Evolutionary conservation across 495 filamentous ascomycete genomes (phyloP).

Genomic region (Tetracladium marchalianum): DNA sequence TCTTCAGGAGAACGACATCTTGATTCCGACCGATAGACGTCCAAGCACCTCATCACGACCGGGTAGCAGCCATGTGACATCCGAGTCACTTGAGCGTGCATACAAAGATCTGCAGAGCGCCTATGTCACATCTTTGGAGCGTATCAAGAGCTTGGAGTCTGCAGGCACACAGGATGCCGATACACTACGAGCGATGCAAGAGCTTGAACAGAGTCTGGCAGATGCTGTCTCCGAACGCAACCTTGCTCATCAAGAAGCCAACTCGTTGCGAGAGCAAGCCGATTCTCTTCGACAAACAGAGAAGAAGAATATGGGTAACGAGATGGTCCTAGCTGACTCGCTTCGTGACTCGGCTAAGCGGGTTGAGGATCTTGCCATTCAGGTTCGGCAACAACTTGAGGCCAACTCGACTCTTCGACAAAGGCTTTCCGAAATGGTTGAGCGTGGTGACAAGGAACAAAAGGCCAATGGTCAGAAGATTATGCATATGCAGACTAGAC

Average conservation of each 20-base stretch:
- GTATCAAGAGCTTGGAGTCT: conserved; percentile 44
- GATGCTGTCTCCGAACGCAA: conserved; percentile 65
- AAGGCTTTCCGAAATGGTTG: conserved; percentile 78
- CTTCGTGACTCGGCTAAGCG: conserved; percentile 61
- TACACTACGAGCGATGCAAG: conserved; percentile 46
- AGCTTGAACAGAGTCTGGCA: conserved; percentile 53
- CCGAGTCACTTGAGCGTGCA: conserved; percentile 65
- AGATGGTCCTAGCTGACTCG: conserved; percentile 51
- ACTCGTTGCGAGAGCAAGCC: conserved; percentile 48
- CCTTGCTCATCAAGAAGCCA: conserved; percentile 49
- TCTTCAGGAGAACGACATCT: conserved; percentile 79
- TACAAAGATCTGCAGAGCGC: conserved; percentile 67
- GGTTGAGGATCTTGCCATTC: conserved; percentile 62
- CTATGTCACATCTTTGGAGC: conserved; percentile 41
- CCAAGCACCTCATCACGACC: conserved; percentile 25
- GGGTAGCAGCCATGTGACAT: conserved; percentile 37
- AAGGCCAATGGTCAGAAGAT: conserved; percentile 69
- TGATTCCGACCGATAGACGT: conserved; percentile 38
- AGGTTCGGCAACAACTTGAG: conserved; percentile 69
- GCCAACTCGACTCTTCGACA: conserved; percentile 64
- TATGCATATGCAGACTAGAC: conserved; percentile 66
- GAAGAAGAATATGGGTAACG: conserved; percentile 51
- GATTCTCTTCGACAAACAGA: conserved; percentile 53
- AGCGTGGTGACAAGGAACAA: conserved; percentile 79
- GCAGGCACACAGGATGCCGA: conserved; percentile 34